Evolutionary conservation across 208 protist species (phyloP).

Genomic region (Sergeia podlipaevii): DNA sequence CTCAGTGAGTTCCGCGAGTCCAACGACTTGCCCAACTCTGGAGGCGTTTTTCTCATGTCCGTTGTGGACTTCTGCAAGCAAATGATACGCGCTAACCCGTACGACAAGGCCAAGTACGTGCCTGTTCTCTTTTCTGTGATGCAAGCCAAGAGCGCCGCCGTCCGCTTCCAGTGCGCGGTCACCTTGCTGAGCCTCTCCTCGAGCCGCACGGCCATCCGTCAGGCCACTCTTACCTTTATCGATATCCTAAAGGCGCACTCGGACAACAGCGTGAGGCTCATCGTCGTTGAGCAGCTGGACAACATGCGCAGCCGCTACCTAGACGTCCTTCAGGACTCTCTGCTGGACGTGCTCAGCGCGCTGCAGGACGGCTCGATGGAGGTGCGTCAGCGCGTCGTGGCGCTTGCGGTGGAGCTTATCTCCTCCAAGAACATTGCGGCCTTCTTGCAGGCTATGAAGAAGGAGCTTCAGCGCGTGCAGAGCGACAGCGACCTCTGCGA

Average conservation of each 20-base stretch:
- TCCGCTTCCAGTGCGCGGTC: conserved; percentile 95
- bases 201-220: conserved; percentile 94
- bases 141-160: conserved; percentile 89
- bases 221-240: conserved; percentile 91
- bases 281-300: conserved; percentile 95
- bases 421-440: conserved; percentile 91
- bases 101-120: conserved; percentile 93
- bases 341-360: conserved; percentile 95
- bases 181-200: conserved; percentile 95
- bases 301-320: conserved; percentile 82
- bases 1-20: conserved; percentile 89
- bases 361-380: conserved; percentile 91
- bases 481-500: conserved; percentile 31
- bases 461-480: conserved; percentile 83
- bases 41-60: conserved; percentile 92
- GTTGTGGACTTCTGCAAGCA: conserved; percentile 83
- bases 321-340: conserved; percentile 90
- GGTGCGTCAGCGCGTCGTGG: conserved; percentile 93
- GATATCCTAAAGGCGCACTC: conserved; percentile 92
- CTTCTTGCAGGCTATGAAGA: conserved; percentile 94
- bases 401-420: conserved; percentile 92
- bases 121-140: conserved; percentile 94
- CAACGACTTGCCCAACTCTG: conserved; percentile 55
- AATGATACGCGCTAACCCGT: conserved; percentile 79
- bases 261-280: conserved; percentile 99